Evolutionary conservation across 192 early-diverging fungal species (phyloP), one percentile per base, ranked within the genome.

Genomic region (Paraglomus brasilianum): DNA sequence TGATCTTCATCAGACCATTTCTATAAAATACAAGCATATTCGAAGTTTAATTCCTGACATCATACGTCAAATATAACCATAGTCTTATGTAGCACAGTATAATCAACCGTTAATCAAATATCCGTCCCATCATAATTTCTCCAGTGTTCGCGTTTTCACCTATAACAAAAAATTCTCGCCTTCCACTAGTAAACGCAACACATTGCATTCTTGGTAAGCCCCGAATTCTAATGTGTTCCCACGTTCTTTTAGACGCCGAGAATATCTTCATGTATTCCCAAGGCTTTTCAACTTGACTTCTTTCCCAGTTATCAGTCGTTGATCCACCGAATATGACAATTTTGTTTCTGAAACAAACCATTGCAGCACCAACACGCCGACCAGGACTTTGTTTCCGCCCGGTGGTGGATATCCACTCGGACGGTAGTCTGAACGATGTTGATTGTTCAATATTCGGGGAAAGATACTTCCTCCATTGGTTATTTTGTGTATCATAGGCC

Each of bases 301-400:
- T 36, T 44, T 45, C 1, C 13, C n/a, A 14, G 10, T 13, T 45
- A 24, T 6, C 21, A 11, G 5, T 62, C 15, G 43, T 5, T 3
- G 11, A 39, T 36, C 63, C 63, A 38, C 63, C 63, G 13, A 66
- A 66, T 15, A 66, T 50, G 13, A 38, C 47, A 8, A 66, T n/a
- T 17, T 36, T 38, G 14, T 43, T 44, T 5, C 63, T 36, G 8
- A 66, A 17, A 14, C n/a, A 11, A 13, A 66, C 47, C 5, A 66
- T 49, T 1, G 63, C 24, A 0, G 63, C 63, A 49, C 63, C 63
- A 50, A 30, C 38, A 50, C 63, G n/a, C 50, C 19, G 38, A 17
- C 46, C 46, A 6, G 47, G 63, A 3, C 9, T 11, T 40, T 9
- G 13, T 30, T 3, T 30, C 30, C 30, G 30, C 1, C 63, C 63